Conservation (phyloP, 805 yeast species). For the Blastobotrys americana region DNA sequence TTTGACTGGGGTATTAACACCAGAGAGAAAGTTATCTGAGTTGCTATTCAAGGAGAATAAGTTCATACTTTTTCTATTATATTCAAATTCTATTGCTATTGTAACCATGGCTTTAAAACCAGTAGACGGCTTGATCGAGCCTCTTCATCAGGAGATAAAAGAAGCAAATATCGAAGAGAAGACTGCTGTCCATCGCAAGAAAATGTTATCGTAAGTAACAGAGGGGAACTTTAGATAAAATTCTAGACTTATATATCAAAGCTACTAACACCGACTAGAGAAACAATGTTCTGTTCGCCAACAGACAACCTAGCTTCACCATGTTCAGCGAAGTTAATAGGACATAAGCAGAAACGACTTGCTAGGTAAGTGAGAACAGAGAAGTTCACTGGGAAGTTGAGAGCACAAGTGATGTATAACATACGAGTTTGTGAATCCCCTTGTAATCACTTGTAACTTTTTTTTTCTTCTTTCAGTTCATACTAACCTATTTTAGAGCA, state of each 20-base stretch:
- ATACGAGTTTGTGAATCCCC: too few relatives aligned
- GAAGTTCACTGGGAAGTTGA: too few relatives aligned
- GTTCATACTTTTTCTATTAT: too few relatives aligned
- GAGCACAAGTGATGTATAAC: too few relatives aligned
- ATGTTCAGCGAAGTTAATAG: conserved; percentile 14
- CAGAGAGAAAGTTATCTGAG: too few relatives aligned
- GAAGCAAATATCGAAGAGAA: conserved; percentile 7
- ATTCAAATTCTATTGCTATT: too few relatives aligned
- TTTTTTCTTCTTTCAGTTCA: too few relatives aligned
- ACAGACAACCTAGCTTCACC: conserved; percentile 19
- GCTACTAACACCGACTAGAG: conserved; percentile 6
- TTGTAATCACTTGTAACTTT: too few relatives aligned
- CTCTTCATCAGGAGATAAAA: conserved; percentile 11
- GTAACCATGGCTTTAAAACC: background rate
- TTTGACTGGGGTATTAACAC: too few relatives aligned
- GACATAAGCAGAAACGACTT: conserved; percentile 11
- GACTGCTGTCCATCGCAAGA: conserved; percentile 14
- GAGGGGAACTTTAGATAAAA: background rate
- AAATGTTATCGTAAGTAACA: conserved; percentile 17
- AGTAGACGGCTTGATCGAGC: conserved; percentile 4
- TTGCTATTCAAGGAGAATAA: too few relatives aligned
- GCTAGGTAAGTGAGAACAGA: conserved; percentile 5
- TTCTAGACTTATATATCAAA: too few relatives aligned
- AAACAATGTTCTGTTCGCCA: conserved; percentile 18
- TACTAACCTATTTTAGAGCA: too few relatives aligned